A percentile compares a stretch with the other conserved stretches of the same genome.
These are phyloP conservation scores for Nannochloropsis salina DNA, from an alignment of 108 stramenopile species.

Conservation along the genomic window DNA sequence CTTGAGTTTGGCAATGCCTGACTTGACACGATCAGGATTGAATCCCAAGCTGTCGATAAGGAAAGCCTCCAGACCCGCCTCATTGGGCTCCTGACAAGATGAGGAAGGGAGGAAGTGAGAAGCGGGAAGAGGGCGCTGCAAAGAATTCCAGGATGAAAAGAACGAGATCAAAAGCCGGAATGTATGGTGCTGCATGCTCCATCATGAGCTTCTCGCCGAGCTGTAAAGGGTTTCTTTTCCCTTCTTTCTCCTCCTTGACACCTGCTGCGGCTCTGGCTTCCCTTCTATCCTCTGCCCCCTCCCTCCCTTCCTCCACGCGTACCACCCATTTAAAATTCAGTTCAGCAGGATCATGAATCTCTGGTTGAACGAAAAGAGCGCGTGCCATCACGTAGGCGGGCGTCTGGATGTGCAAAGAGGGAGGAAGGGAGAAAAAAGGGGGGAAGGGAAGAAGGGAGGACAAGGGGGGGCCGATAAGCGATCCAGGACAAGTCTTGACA, in stretches of 20 bases:
- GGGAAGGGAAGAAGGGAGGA: conserved; percentile 20
- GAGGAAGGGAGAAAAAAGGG: conserved; percentile 29
- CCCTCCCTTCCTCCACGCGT: neutral
- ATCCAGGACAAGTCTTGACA: too few species aligned
- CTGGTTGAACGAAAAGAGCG: conserved; percentile 71
- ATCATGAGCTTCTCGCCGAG: too few species aligned
- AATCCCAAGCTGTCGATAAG: conserved; percentile 85
- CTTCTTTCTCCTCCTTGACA: neutral
- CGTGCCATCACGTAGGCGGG: conserved; percentile 77
- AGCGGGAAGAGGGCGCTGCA: neutral
- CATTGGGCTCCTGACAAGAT: conserved; percentile 58
- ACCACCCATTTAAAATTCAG: neutral
- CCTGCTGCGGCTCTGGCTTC: neutral
- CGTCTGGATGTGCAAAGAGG: neutral
- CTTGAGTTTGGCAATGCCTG: conserved; percentile 74
- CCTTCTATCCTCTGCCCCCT: neutral
- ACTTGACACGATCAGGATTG: conserved; percentile 79
- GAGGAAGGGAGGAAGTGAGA: neutral
- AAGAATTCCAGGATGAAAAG: too few species aligned
- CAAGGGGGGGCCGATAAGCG: too few species aligned
- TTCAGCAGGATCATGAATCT: conserved; percentile 48
- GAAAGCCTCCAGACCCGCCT: conserved; percentile 67
- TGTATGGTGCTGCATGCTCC: too few species aligned
- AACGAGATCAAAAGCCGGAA: too few species aligned
- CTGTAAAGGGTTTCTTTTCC: too few species aligned